phyloP scores from a whole-genome alignment of 2,329 filamentous ascomycete species.

The Colletotrichum tanaceti region DNA sequence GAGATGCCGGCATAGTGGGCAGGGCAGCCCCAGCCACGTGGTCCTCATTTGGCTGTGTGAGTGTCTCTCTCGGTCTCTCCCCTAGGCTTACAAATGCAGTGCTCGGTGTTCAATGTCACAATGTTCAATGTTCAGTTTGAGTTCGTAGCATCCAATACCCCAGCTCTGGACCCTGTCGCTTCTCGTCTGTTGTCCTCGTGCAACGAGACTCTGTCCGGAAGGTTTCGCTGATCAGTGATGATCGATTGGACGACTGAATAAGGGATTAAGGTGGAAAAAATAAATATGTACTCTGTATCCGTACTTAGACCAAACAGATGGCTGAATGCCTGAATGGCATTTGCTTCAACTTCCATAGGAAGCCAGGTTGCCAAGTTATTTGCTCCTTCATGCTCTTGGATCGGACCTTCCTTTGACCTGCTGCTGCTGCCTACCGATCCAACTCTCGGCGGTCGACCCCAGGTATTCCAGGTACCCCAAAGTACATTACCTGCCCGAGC shows the following conservation, averaged over 20 bases:
- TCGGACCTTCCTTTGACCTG: too few relatives aligned
- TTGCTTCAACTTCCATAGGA: background rate
- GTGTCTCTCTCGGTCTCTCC: too few relatives aligned
- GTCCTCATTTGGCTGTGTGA: too few relatives aligned
- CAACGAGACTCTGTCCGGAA: background rate
- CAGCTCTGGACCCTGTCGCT: slow-evolving; percentile 27
- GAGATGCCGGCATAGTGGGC: too few relatives aligned
- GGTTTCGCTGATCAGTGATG: slow-evolving; percentile 1
- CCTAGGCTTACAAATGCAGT: slow-evolving; percentile 9
- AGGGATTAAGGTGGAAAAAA: background rate
- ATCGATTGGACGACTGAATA: background rate
- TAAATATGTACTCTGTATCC: too few relatives aligned
- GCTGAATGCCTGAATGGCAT: background rate
- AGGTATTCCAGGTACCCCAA: background rate
- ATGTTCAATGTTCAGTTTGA: background rate
- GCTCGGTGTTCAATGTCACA: background rate
- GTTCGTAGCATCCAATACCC: slow-evolving; percentile 2
- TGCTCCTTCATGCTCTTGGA: too few relatives aligned
- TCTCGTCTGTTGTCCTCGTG: slow-evolving; percentile 11
- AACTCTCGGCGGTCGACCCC: too few relatives aligned
- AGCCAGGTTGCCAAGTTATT: background rate
- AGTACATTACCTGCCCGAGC: background rate
- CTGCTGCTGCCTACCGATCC: too few relatives aligned
- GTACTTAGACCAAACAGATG: too few relatives aligned
- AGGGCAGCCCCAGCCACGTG: too few relatives aligned